Conservation (phyloP, 768 basidiomycete species). For the Macrolepiota fuliginosa region DNA sequence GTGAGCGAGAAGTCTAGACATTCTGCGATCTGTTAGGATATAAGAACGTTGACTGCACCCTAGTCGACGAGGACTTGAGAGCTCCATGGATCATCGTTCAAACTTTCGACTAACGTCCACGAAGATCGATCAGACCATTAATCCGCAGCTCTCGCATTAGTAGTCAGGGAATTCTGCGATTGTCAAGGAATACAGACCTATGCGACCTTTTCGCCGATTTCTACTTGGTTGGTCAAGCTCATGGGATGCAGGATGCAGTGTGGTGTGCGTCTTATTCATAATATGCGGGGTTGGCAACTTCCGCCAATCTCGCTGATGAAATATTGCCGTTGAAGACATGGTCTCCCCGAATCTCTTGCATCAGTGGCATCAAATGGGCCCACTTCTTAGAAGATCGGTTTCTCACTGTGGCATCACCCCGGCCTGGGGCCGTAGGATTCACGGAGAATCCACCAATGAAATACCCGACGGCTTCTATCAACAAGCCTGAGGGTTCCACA, state of each 20-base stretch:
- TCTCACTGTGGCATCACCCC: too few relatives aligned
- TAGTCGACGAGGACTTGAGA: background rate
- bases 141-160: background rate
- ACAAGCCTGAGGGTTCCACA: background rate
- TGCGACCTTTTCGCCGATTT: background rate
- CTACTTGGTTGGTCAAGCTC: background rate
- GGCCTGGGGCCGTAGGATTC: too few relatives aligned
- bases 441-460: too few relatives aligned
- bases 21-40: slow-evolving; percentile 3
- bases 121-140: background rate
- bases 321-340: too few relatives aligned
- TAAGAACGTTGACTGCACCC: background rate
- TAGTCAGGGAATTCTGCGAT: background rate
- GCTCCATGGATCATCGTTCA: background rate
- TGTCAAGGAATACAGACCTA: slow-evolving; percentile 1
- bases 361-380: too few relatives aligned
- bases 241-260: background rate
- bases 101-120: background rate
- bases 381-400: too few relatives aligned
- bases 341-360: too few relatives aligned
- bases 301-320: too few relatives aligned
- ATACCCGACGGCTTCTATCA: background rate
- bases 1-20: background rate
- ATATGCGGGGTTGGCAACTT: too few relatives aligned
- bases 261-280: background rate